Conservation (phyloP, 1,284 basidiomycete species). For the Phylloporus gajari region DNA sequence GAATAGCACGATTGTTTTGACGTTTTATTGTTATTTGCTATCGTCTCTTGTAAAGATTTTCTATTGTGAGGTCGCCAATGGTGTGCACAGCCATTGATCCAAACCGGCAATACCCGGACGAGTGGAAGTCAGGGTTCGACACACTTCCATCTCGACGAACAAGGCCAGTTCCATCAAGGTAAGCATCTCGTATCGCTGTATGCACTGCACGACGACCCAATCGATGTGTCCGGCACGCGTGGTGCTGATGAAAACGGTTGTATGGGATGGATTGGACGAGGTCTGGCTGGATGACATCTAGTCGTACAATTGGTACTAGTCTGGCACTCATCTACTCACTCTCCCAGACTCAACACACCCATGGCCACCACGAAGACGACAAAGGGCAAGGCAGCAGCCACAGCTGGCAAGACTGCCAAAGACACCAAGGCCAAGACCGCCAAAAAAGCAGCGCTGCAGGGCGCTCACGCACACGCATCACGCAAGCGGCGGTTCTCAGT, state of each 20-base stretch:
- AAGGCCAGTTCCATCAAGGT: conserved; percentile 42
- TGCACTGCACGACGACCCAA: background rate
- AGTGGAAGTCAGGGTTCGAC: background rate
- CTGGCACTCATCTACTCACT: conserved; percentile 14
- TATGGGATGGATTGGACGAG: conserved; percentile 31
- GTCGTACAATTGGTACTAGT: background rate
- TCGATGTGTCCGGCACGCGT: background rate
- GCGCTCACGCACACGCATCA: conserved; percentile 76
- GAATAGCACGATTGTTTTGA: conserved; percentile 18
- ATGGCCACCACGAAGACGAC: conserved; percentile 74
- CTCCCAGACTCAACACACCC: conserved; percentile 25
- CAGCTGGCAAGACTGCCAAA: conserved; percentile 45
- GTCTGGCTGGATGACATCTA: conserved; percentile 28
- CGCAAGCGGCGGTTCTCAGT: conserved; percentile 90
- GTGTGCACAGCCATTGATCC: conserved; percentile 33
- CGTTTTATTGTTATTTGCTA: conserved; percentile 41
- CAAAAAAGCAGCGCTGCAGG: conserved; percentile 97
- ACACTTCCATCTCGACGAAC: conserved; percentile 32
- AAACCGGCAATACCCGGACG: conserved; percentile 37
- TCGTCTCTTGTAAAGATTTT: conserved; percentile 17
- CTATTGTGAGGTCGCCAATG: background rate
- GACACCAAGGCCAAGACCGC: conserved; percentile 91
- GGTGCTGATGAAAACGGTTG: background rate
- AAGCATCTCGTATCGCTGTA: conserved; percentile 12
- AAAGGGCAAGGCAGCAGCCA: conserved; percentile 61